Conservation (phyloP, 768 basidiomycete species). For the Vishniacozyma victoriae region DNA sequence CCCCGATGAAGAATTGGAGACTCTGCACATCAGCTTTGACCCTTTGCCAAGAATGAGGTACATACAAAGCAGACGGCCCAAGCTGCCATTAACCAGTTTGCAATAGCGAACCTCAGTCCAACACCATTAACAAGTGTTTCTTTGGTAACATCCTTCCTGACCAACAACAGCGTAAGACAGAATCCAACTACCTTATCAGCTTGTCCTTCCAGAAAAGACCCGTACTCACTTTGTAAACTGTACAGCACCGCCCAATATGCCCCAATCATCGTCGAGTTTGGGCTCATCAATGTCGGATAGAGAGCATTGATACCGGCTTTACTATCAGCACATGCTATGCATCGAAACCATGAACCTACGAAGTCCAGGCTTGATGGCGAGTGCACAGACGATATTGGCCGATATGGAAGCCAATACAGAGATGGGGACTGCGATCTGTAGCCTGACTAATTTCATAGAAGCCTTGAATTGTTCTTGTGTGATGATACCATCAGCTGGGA, state of each 20-base stretch:
- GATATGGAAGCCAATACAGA: conserved; percentile 69
- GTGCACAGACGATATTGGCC: conserved; percentile 61
- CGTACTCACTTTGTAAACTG: conserved; percentile 30
- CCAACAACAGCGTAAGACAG: conserved; percentile 68
- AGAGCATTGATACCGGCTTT: conserved; percentile 37
- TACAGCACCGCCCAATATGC: conserved; percentile 46
- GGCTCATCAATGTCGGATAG: conserved; percentile 58
- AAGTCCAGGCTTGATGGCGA: conserved; percentile 63
- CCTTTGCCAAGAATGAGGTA: not conserved
- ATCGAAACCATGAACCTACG: conserved; percentile 47
- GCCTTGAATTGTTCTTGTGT: conserved; percentile 41
- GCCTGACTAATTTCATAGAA: conserved; percentile 51
- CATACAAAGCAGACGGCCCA: conserved; percentile 74
- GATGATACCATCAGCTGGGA: conserved; percentile 35
- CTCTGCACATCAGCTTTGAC: conserved; percentile 49
- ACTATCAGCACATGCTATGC: not conserved
- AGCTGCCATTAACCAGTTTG: conserved; percentile 72
- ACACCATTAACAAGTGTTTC: conserved; percentile 68
- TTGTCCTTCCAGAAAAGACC: not conserved
- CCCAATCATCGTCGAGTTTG: conserved; percentile 50
- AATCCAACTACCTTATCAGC: conserved; percentile 61
- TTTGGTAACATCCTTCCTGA: conserved; percentile 74
- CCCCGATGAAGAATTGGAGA: conserved; percentile 67
- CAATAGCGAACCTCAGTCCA: conserved; percentile 66
- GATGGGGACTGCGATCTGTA: conserved; percentile 82